Evolutionary conservation across 1,284 basidiomycete genomes (phyloP).

Genomic region (Phylloboletellus chloephorus): DNA sequence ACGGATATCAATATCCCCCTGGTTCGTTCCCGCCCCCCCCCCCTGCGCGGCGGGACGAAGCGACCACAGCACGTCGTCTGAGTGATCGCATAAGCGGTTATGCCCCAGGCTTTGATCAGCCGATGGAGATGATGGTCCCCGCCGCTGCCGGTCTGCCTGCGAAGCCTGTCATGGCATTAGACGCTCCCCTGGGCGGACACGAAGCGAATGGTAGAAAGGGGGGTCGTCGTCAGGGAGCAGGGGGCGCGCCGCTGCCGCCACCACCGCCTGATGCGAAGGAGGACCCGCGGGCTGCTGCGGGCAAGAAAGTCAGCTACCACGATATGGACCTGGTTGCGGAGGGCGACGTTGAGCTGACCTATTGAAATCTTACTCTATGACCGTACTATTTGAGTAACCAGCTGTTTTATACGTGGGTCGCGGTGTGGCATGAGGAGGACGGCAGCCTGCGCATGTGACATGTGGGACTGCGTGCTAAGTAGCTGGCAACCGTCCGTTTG

Average conservation of each 20-base stretch:
- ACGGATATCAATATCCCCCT: constrained; percentile 38
- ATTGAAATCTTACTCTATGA: constrained; percentile 42
- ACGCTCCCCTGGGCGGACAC: constrained; percentile 43
- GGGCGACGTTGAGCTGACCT: constrained; percentile 76
- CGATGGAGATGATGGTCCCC: constrained; percentile 45
- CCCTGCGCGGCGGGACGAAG: constrained; percentile 51
- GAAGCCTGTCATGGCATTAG: constrained; percentile 62
- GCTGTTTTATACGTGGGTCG: constrained; percentile 15
- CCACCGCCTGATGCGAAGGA: constrained; percentile 82
- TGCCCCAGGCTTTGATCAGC: constrained; percentile 47
- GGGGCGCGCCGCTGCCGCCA: constrained; percentile 52
- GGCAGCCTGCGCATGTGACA: constrained; percentile 31
- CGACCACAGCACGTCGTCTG: constrained; percentile 51
- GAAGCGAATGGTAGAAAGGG: constrained; percentile 37
- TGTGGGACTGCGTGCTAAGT: constrained; percentile 8
- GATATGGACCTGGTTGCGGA: constrained; percentile 86
- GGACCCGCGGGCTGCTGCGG: constrained; percentile 78
- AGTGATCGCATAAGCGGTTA: constrained; percentile 75
- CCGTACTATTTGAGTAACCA: constrained; percentile 23
- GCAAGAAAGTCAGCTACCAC: constrained; percentile 78
- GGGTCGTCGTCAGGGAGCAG: constrained; percentile 34
- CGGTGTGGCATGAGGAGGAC: constrained; percentile 27
- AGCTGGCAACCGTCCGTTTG: constrained; percentile 31
- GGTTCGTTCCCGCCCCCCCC: constrained; percentile 34
- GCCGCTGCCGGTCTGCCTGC: constrained; percentile 68